Evolutionary conservation across 116 monocot species (phyloP).

Genomic region (Iris pallida): DNA sequence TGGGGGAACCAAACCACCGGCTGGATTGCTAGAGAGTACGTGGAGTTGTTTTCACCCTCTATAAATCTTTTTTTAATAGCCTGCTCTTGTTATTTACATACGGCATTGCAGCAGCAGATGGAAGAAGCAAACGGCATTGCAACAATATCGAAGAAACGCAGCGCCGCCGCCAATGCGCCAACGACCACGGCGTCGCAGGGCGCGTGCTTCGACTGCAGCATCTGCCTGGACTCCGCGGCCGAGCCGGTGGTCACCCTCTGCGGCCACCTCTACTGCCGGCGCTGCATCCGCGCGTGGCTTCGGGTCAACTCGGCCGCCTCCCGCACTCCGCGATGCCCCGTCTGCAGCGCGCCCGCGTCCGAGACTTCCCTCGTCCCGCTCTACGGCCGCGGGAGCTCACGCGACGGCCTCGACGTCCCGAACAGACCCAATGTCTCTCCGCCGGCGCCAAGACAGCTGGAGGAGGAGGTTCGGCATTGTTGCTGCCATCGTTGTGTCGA

Average conservation of each 20-base stretch:
- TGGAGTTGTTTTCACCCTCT: no score
- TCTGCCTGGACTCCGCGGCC: constrained; percentile 43
- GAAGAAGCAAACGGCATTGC: neutral
- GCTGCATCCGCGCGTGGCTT: constrained; percentile 66
- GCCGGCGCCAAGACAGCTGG: neutral
- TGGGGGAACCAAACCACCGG: no score
- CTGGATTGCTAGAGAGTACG: no score
- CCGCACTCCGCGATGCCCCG: constrained; percentile 34
- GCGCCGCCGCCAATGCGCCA: neutral
- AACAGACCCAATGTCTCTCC: constrained; percentile 1
- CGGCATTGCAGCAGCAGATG: no score
- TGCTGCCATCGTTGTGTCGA: neutral
- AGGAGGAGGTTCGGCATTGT: neutral
- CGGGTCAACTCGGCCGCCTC: constrained; percentile 1
- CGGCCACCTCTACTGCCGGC: constrained; percentile 74
- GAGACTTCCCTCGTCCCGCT: constrained; percentile 42
- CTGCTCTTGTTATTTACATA: no score
- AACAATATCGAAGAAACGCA: neutral
- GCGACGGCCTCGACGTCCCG: constrained; percentile 1
- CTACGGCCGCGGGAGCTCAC: constrained; percentile 56
- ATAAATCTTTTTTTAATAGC: no score
- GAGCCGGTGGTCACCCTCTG: constrained; percentile 64
- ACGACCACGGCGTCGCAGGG: neutral
- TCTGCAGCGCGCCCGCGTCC: constrained; percentile 58
- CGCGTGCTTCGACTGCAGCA: constrained; percentile 43